Evolutionary conservation across 305 asterid genomes (phyloP), one percentile per base, ranked within the genome.

Genomic region (Fraxinus sp.): DNA sequence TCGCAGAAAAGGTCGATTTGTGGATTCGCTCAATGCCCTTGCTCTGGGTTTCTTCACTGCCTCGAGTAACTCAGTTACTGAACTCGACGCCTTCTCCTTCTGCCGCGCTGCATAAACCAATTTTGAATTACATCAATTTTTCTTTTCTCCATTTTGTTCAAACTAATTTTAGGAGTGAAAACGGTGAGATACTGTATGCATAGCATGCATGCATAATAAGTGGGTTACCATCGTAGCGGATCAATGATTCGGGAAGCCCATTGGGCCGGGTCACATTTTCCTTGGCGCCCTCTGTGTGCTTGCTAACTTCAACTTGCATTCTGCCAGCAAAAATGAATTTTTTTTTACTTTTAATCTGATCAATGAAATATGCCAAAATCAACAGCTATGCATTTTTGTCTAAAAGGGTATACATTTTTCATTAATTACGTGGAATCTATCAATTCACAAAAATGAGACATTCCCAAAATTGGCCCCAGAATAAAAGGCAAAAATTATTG

Each of bases 261-360:
- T 96, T 95, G 82, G 99, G 99, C 24, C 99, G 90, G 49, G 89
- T 84, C 79, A 22, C 28, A 75, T 88, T 93, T 85, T 95, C 99
- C 85, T 90, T 96, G 13, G 39, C 18, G 37, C 99, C 99, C 84
- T 95, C 99, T 0, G 99, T 96, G 80, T 96, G 99, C 89, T 93
- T 95, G 97, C 99, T 96, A 35, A 96, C 98, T 87, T 96, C 99
- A 79, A 96, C 98, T 87, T 88, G 98, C 99, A 96, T 96, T 79
- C 99, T 96, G 94, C 86, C 39, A 86, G 24, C 22, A 71, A 14
- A 70, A 30, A 1, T 14, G 68, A 20, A 20, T 30, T 1, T n/a
- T 57, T 57, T 4, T 52, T 57, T 18, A 57, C 68, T 18, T 57
- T 57, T 20, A 18, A 57, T 57, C 66, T 57, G 66, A 57, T 18